Evolutionary conservation across 2,329 filamentous ascomycete species (phyloP), one percentile per base, ranked within the genome.

Genomic region (Pseudogymnoascus pannorum): DNA sequence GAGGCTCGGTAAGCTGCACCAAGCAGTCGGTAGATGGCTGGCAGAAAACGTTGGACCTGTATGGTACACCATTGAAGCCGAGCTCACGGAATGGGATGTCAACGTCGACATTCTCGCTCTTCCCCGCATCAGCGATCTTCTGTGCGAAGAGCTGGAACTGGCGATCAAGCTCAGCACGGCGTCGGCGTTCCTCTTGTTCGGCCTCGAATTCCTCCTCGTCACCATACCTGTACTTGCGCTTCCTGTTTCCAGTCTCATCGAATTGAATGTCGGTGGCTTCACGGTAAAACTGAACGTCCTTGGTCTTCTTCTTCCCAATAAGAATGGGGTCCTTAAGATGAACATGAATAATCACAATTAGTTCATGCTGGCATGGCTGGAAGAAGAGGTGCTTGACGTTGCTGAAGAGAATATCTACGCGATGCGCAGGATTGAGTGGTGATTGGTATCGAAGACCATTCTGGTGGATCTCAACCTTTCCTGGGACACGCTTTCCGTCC

Each of bases 321-420:
- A 99, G 92, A 73, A 99, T 97, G 2, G 94, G 94, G 64, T 97
- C 96, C 77, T 96, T 97, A 58, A 99, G 84, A 74, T 99, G 94
- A 61, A 99, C 89, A 74, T 99, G 94, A 68, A 99, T 97, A 69
- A 99, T 91, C 67, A 99, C 95, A 67, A 99, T 96, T 70, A 99
- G 79, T 74, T 99, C 94, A 71, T 96, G 91, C 69, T 92, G 89
- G 70, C 92, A 97, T 26, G 95, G 94, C 75, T 99, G 94, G 81
- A 99, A 99, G 81, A 99, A 99, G 2, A 99, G 81, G 73, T 99
- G 94, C 75, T 96, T 95, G 73, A 99, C 91, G 77, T 99, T 99
- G 78, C 91, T 95, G 80, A 99, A 99, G 1, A 99, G 83, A 60
- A 99, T 87, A 70, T 99, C 94, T 57, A 99, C 91, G 69, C 88